Conservation (phyloP, 2,329 filamentous ascomycete species). For the Xylogone sp. region DNA sequence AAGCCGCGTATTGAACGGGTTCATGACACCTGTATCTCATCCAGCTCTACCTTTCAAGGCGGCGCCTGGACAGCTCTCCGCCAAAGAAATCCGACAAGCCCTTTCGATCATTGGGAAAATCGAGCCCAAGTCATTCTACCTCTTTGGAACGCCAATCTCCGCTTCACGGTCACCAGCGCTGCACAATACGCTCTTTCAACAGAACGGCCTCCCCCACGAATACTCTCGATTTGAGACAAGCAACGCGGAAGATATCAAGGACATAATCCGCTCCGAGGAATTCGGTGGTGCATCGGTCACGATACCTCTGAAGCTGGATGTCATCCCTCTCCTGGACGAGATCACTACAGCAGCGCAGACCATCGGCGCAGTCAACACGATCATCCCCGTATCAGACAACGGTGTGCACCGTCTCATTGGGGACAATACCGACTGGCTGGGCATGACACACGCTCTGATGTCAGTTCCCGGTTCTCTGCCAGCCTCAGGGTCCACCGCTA, state of each 20-base stretch:
- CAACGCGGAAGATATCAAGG: constrained; percentile 53
- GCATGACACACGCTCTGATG: constrained; percentile 75
- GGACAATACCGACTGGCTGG: constrained; percentile 94
- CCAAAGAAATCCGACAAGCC: constrained; percentile 78
- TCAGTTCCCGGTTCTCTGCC: constrained; percentile 7
- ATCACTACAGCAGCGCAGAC: constrained; percentile 72
- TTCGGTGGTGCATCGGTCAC: constrained; percentile 96
- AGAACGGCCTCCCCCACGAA: constrained; percentile 77
- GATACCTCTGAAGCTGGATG: constrained; percentile 88
- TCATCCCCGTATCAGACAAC: constrained; percentile 57
- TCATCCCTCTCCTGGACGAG: constrained; percentile 77
- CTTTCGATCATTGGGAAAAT: constrained; percentile 78
- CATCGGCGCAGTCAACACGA: constrained; percentile 94
- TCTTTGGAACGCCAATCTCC: constrained; percentile 83
- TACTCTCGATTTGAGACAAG: constrained; percentile 77
- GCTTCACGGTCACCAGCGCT: constrained; percentile 82
- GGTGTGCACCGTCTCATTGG: constrained; percentile 57
- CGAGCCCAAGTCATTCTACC: constrained; percentile 70
- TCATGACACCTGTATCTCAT: constrained; percentile 93
- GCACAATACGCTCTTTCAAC: constrained; percentile 79
- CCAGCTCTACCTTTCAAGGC: constrained; percentile 87
- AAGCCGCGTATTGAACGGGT: constrained; percentile 83
- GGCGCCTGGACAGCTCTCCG: constrained; percentile 89
- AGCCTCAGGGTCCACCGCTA: constrained; percentile 25
- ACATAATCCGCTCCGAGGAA: constrained; percentile 62